phyloP scores from a whole-genome alignment of 1,284 basidiomycete species.

The Ceratobasidium sp. region DNA sequence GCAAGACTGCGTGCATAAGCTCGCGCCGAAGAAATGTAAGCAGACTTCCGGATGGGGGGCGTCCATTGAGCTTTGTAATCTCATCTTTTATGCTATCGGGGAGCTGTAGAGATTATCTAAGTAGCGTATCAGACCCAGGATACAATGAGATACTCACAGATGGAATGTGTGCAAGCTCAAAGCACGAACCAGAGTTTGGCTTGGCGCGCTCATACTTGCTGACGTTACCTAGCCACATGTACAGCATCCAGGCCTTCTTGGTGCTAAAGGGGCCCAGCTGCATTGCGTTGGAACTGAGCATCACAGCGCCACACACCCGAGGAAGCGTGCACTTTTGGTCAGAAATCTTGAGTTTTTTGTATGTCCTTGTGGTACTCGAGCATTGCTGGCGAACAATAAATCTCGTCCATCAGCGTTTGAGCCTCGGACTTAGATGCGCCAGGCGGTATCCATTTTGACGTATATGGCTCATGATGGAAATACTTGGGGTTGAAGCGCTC shows the following conservation, averaged over 20 bases:
- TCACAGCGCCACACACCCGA: slow-evolving; percentile 53
- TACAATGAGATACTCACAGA: slow-evolving; percentile 49
- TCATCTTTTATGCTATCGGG: slow-evolving; percentile 24
- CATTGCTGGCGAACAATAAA: slow-evolving; percentile 18
- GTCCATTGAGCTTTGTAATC: slow-evolving; percentile 10
- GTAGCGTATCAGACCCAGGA: too few species aligned
- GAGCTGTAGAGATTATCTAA: neutral
- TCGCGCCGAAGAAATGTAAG: slow-evolving; percentile 55
- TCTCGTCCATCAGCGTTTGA: neutral
- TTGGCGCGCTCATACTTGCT: slow-evolving; percentile 55
- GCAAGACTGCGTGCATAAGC: slow-evolving; percentile 57
- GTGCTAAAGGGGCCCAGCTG: slow-evolving; percentile 57
- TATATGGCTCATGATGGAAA: slow-evolving; percentile 28
- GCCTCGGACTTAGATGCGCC: neutral
- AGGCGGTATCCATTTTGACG: slow-evolving; percentile 5
- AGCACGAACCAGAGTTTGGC: slow-evolving; percentile 51
- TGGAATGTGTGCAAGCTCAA: slow-evolving; percentile 57
- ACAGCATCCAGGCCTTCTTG: slow-evolving; percentile 57
- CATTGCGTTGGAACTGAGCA: slow-evolving; percentile 59
- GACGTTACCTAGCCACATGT: slow-evolving; percentile 55
- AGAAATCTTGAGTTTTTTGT: slow-evolving; percentile 2
- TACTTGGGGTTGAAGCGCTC: neutral
- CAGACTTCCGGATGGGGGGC: slow-evolving; percentile 43
- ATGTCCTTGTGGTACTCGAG: slow-evolving; percentile 20
- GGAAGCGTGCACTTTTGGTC: slow-evolving; percentile 53